phyloP scores from a whole-genome alignment of 768 basidiomycete species.

The Porphyrellus cyaneotinctus region DNA sequence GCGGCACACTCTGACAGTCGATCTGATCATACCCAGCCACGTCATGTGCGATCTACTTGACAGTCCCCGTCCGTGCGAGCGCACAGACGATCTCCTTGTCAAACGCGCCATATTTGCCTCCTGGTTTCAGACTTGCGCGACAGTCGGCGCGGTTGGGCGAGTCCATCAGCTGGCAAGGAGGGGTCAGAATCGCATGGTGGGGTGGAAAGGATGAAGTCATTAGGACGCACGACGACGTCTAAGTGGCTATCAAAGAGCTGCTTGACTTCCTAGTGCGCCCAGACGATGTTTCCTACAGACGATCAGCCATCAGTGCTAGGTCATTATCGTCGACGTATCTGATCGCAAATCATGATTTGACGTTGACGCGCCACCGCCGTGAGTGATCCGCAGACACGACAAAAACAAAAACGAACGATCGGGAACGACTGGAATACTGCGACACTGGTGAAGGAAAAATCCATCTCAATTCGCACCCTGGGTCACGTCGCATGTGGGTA shows the following conservation, averaged over 20 bases:
- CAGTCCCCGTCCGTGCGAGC: slow-evolving; percentile 47
- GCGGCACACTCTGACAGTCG: slow-evolving; percentile 68
- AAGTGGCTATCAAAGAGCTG: no score
- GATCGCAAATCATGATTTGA: no score
- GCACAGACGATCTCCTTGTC: slow-evolving; percentile 73
- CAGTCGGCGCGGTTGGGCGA: slow-evolving; percentile 66
- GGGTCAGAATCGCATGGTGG: neutral
- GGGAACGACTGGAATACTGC: no score
- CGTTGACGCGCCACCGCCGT: slow-evolving; percentile 19
- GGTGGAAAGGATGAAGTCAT: neutral
- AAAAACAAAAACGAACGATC: no score
- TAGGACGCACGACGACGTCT: no score
- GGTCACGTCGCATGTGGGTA: no score
- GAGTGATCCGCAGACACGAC: no score
- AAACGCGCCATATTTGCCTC: slow-evolving; percentile 76
- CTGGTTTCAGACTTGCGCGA: slow-evolving; percentile 54
- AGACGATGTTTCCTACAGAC: no score
- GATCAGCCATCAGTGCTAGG: neutral
- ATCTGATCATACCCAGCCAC: no score
- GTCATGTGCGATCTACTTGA: slow-evolving; percentile 89
- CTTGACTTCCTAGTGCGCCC: no score
- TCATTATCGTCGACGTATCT: neutral
- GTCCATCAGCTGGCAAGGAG: slow-evolving; percentile 43
- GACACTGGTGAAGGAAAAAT: neutral
- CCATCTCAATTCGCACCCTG: neutral